Evolutionary conservation across 306 rosid genomes (phyloP), one percentile per base, ranked within the genome.

Genomic region (Datisca glomerata): DNA sequence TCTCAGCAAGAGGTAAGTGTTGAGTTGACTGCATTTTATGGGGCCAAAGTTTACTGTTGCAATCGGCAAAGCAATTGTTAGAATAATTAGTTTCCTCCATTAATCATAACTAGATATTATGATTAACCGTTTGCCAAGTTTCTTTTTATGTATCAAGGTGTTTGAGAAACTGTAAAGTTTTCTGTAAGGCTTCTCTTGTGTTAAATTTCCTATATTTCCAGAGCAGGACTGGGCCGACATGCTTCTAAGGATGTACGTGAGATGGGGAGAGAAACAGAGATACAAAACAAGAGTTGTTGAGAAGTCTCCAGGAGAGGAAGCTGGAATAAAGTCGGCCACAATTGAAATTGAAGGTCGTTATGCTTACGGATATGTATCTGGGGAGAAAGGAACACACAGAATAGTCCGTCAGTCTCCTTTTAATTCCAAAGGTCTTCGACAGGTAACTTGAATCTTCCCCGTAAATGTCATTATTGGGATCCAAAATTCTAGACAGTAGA

Each of bases 151-250:
- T n/a, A n/a, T n/a, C n/a, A n/a, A n/a, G n/a, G n/a, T n/a, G n/a
- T n/a, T n/a, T n/a, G n/a, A n/a, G n/a, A n/a, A n/a, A n/a, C n/a
- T n/a, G n/a, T n/a, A n/a, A n/a, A n/a, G n/a, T n/a, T n/a, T n/a
- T n/a, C n/a, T 41, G 20, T 11, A 32, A 32, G 43, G 39, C 18
- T 56, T 53, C 61, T 51, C 48, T 50, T 53, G 61, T 61, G 49
- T 35, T 41, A 70, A 66, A 57, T 29, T 50, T 67, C 66, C 66
- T 68, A 70, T 70, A 57, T 67, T 51, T 72, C 49, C 85, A 87
- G 94, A 67, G 79, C 94, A 87, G 97, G 97, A 87, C 60, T 87
- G 94, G 94, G 94, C 94, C 10, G 94, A 87, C 73, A 87, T 87
- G 94, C 86, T 87, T 63, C 89, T 87, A 50, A 79, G 97, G 68